Conservation (phyloP, 2,329 filamentous ascomycete species). For the Blastomyces gilchristii region DNA sequence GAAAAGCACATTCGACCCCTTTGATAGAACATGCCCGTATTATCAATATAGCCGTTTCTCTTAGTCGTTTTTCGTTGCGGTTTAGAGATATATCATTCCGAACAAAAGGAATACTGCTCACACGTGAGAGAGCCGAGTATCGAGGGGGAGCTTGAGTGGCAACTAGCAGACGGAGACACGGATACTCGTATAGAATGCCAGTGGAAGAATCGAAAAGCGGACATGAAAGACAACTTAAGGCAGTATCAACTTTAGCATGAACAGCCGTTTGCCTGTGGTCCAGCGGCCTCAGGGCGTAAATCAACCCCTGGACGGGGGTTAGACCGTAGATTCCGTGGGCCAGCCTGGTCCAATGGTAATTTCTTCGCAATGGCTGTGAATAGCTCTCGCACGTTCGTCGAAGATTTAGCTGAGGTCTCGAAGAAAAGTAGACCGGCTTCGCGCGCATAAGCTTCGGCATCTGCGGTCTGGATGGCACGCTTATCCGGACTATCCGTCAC, state of each 20-base stretch:
- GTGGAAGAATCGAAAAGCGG: not conserved
- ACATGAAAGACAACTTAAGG: not conserved
- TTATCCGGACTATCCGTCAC: slow-evolving; percentile 92
- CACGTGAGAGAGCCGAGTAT: not conserved
- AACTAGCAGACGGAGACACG: not conserved
- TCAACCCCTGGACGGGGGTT: slow-evolving; percentile 56
- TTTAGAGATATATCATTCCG: not conserved
- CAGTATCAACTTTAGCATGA: slow-evolving; percentile 45
- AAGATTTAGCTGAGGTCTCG: slow-evolving; percentile 95
- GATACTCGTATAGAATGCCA: slow-evolving; percentile 1
- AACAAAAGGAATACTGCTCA: not conserved
- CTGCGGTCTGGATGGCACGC: slow-evolving; percentile 76
- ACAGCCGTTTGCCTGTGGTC: slow-evolving; percentile 51
- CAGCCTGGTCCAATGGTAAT: slow-evolving; percentile 87
- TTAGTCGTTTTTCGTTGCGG: not conserved
- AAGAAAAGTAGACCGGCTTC: slow-evolving; percentile 95
- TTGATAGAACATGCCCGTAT: too few relatives aligned
- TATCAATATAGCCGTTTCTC: not conserved
- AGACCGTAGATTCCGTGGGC: slow-evolving; percentile 71
- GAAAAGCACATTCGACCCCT: too few relatives aligned
- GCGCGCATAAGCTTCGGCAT: slow-evolving; percentile 88
- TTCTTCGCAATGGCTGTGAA: slow-evolving; percentile 98
- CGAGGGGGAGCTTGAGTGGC: not conserved
- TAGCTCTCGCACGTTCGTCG: slow-evolving; percentile 87
- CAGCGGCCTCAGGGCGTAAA: slow-evolving; percentile 52